These are phyloP conservation scores for Lactarius deliciosus DNA, from an alignment of 768 basidiomycete species.

Conservation along the genomic window DNA sequence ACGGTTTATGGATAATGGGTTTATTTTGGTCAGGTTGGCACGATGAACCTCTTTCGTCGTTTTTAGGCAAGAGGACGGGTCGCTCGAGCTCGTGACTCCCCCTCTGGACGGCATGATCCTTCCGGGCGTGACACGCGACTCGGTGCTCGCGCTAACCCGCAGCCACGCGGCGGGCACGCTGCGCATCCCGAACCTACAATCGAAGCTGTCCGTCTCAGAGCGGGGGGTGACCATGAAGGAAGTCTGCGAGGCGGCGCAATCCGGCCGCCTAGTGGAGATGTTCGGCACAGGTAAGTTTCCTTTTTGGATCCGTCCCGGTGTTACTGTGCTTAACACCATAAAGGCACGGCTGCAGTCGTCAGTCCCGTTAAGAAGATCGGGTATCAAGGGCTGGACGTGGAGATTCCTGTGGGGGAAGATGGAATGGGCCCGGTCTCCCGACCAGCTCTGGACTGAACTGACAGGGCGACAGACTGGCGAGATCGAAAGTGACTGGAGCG, in stretches of 20 bases:
- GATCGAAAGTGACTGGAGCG: constrained; percentile 45
- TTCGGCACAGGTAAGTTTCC: constrained; percentile 33
- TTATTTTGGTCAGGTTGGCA: constrained; percentile 53
- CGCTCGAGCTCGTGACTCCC: constrained; percentile 31
- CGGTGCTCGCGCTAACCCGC: constrained; percentile 40
- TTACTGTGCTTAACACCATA: neutral
- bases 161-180: constrained; percentile 37
- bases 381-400: constrained; percentile 43
- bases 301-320: neutral
- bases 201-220: constrained; percentile 34
- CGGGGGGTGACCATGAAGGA: constrained; percentile 37
- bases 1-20: constrained; percentile 33
- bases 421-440: constrained; percentile 45
- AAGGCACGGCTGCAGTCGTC: constrained; percentile 44
- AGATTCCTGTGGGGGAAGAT: constrained; percentile 40
- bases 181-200: constrained; percentile 31
- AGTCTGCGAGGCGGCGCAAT: constrained; percentile 33
- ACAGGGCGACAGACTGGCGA: constrained; percentile 44
- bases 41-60: constrained; percentile 85
- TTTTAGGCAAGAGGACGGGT: constrained; percentile 56
- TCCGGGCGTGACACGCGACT: constrained; percentile 45
- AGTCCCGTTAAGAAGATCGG: constrained; percentile 42
- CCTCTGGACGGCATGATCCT: constrained; percentile 41
- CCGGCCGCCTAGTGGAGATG: constrained; percentile 37
- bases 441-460: constrained; percentile 40